Evolutionary conservation across 495 filamentous ascomycete genomes (phyloP), one percentile per base, ranked within the genome.

Genomic region (Aspergillus sclerotiicarbonarius): DNA sequence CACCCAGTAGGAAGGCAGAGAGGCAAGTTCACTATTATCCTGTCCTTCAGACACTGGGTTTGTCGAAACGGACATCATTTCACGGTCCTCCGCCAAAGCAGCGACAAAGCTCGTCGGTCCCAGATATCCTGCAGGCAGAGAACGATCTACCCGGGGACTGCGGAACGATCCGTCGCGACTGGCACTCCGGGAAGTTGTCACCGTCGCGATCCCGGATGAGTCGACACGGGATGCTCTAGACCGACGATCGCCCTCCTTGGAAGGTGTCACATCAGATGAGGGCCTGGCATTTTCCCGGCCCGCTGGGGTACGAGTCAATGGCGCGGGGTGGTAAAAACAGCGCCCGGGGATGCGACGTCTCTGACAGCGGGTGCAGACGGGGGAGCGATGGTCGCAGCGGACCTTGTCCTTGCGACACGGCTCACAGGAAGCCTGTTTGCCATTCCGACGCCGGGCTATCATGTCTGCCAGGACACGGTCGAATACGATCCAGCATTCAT

Each of bases 261-360:
- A 35, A 21, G 21, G 16, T 12, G 2, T 8, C 13, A 4, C 25
- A 32, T 18, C 7, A 16, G 48, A 21, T n/a, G 41, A 25, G 9
- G 2, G 29, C 3, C 4, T 31, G 4, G 16, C 9, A 18, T 43
- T 21, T 18, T 21, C 37, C 20, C 6, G 18, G 8, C 8, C 8
- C 1, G 8, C 33, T 35, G 49, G n/a, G 4, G 45, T 45, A 19
- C 62, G 49, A 0, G 74, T 76, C 61, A 76, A 51, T 3, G 75
- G 76, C 9, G 72, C 71, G 29, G 75, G 73, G 57, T 78, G 75
- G 31, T 76, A 74, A 44, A 70, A 69, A 47, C 73, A 76, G 12
- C 56, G 57, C 0, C 35, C 32, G 1, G 63, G 48, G 2, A 68
- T 62, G 5, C 66, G 67, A 15, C 74, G 67, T 12, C 62, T 51